Evolutionary conservation across 163 green algal species (phyloP), one percentile per base, ranked within the genome.

Genomic region (Scenedesmus sp.): DNA sequence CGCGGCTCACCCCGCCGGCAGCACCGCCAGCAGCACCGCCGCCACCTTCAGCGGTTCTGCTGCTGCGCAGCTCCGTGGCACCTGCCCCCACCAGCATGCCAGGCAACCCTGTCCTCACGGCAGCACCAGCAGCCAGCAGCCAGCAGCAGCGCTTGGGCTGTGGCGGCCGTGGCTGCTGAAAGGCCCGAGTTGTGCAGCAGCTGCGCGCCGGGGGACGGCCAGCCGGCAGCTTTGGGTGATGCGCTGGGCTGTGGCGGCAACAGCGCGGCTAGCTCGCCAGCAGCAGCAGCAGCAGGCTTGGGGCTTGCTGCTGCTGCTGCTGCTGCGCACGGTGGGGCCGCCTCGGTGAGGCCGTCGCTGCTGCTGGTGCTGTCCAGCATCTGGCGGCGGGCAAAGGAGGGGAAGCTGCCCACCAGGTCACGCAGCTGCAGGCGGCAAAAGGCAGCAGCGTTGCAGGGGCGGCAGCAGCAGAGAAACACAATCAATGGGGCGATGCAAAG

Each of bases 351-450:
- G 37, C 59, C 24, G 18, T 49, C 76, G 59, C 83, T 81, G 37
- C 83, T 81, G 56, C 37, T 88, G 83, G 56, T 65, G 56, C 37
- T 88, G 59, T 73, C 22, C 37, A n/a, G 40, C n/a, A 83, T 83
- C 44, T 90, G 26, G 24, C 84, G 59, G 13, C 84, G 44, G 9
- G 84, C 61, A 37, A 84, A 90, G 12, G 85, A 90, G 35, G 85
- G 85, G 68, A 90, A 90, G 42, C 30, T 84, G 22, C 37, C 20
- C 43, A 90, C 68, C 68, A 90, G 68, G 13, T 83, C 42, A 30
- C 80, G 68, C 68, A 90, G 56, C 85, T 90, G 85, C 46, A 84
- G 43, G 43, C 20, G 68, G 13, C 7, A 18, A 83, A 70, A 13
- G 68, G n/a, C 35, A 61, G 59, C 76, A 49, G 42, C 59, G 68